Base-by-base conservation (phyloP, 768 basidiomycete genomes). In the Lactarius akahatsu region DNA sequence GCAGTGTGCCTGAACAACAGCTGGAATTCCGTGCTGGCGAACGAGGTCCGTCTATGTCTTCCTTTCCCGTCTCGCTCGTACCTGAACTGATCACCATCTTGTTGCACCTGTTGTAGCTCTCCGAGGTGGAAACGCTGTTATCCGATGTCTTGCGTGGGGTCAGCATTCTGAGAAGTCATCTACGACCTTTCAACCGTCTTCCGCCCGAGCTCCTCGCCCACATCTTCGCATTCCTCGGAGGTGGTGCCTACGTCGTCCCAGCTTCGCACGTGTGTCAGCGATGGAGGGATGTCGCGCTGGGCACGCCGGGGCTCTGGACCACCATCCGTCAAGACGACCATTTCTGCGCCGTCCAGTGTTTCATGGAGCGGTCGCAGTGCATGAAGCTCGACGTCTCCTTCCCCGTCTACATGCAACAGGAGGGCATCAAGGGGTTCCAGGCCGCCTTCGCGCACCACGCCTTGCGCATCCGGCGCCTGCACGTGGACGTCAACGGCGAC, bases 171-270 rank as follows among this genome's bases (percentile, higher is more conserved):
- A 16, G 40, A 18, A 59, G 62, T 15, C 11, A 47, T 32, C 8
- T 67, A 16, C 62, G 32, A 3, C 41, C 52, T 3, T 23, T 67
- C 62, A 63, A 63, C 26, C 66, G 36, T 10, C 62, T 67, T 10
- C 66, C 66, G 1, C 38, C 58, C 9, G 66, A 67, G 20, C n/a
- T 67, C 41, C 66, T 67, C 36, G 23, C 20, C 15, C 50, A 63
- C 36, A 67, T 67, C 50, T 67, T 67, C 23, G 5, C 34, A 9
- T 67, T 55, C 15, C 62, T 67, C 2, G 66, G 62, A 9, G 47
- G 15, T 3, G 66, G 62, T 7, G 2, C 34, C 18, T 20, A n/a
- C 34, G 66, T 60, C 52, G 34, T 67, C 11, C 52, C 58, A 3
- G 62, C 58, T 3, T 67, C 66, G 15, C 66, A 59, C 2, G 66